Conservation (phyloP, 31 red algal genomes). For the Bonnemaisonia californica region DNA sequence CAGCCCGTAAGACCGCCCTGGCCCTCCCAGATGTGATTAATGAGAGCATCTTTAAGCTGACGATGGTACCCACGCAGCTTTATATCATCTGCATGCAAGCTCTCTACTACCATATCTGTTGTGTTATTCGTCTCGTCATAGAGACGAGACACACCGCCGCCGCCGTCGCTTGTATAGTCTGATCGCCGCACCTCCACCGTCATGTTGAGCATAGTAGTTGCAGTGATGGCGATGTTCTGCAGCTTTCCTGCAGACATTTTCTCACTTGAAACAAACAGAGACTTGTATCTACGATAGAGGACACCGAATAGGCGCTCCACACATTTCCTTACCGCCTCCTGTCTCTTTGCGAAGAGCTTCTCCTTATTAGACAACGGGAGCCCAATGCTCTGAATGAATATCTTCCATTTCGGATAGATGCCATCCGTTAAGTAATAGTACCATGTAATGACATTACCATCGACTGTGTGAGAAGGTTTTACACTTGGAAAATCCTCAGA, state of each 20-base stretch:
- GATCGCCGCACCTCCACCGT: background rate
- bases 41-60: no score
- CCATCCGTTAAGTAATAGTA: conserved; percentile 43
- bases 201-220: conserved; percentile 20
- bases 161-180: conserved; percentile 5
- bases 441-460: conserved; percentile 7
- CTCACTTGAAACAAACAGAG: background rate
- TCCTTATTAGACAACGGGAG: background rate
- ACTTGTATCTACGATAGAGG: background rate
- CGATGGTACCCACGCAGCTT: no score
- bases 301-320: conserved; percentile 32
- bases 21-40: no score
- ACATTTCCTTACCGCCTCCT: conserved; percentile 23
- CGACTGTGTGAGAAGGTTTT: conserved; percentile 16
- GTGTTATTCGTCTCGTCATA: no score
- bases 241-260: conserved; percentile 5
- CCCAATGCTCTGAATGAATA: conserved; percentile 14
- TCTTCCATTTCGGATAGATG: conserved; percentile 37
- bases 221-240: background rate
- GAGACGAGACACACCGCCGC: no score
- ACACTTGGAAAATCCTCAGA: conserved; percentile 1
- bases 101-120: no score
- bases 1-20: no score
- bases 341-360: background rate
- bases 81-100: no score